Evolutionary conservation across 1,284 basidiomycete species (phyloP), one percentile per base, ranked within the genome.

Genomic region (Schizophyllum commune): DNA sequence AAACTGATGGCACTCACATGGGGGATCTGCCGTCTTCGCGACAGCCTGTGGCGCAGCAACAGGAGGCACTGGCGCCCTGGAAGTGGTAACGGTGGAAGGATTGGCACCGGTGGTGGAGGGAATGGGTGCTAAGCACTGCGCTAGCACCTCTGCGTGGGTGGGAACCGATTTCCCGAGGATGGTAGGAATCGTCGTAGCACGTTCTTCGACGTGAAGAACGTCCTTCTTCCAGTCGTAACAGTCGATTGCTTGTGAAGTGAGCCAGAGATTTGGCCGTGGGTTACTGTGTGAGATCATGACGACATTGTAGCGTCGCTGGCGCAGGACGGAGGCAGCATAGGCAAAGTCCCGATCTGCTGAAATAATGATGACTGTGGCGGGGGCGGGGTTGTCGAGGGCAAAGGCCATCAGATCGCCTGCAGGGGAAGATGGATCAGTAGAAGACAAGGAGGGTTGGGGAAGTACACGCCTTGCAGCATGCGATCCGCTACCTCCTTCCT

Each of bases 341-440:
- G 81, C 79, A 68, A 84, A 86, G 67, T 85, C 83, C 54, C 82
- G 74, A 69, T 85, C 83, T 13, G 80, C 81, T 1, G 82, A 79
- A 39, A 86, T 82, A 32, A 85, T 69, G 52, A 85, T 69, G 56
- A 85, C 73, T 5, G 83, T 83, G 51, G 75, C 75, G 1, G 81
- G 79, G 15, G 73, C 66, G 3, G 79, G 75, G 60, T 80, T 79
- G 72, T 86, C 84, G 60, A 84, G 79, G 1, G 82, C 83, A 69
- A 80, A 80, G 1, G 79, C 74, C 61, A 86, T 70, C 79, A 86
- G 84, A 65, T 87, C 85, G 52, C 65, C 62, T 57, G 20, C n/a
- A n/a, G 19, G 21, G 54, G 27, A 47, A 32, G 11, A 21, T 57
- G 59, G 52, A 34, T 21, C 19, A 52, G 47, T n/a, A 52, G 51